Base-by-base conservation (phyloP, 495 filamentous ascomycete species). In the Penicillium pulvis region DNA sequence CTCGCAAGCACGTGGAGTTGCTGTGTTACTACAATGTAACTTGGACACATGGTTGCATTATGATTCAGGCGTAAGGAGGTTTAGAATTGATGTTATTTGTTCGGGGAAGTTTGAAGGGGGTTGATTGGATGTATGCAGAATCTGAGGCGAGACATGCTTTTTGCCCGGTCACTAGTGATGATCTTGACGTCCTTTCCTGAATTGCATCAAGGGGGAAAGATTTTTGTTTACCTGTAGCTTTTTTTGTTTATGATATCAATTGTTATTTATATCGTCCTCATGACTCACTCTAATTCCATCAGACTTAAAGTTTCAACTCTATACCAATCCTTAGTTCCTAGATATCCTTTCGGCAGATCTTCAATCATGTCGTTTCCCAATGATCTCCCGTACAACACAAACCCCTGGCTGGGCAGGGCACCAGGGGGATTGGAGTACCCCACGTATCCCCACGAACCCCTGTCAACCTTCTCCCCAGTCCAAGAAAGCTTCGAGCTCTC, bases 81-180 rank as follows among this genome's bases (percentile, higher is more conserved):
- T 47, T 28, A 24, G 24, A 4, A 47, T 26, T 16, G 23, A 47
- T 47, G 2, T 47, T 16, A 47, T 49, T 49, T 49, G 24, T 31
- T 49, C 44, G 10, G 11, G 10, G 20, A 10, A 26, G 5, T 4
- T 47, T 26, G 20, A 14, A 19, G 9, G 44, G 44, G 9, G 5
- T 11, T 47, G 26, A 49, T 49, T 49, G 46, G 46, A 9, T 19
- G 4, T 49, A 31, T 31, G 24, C 11, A 31, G 24, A 49, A 33
- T 49, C 46, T 49, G 26, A 24, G 46, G 46, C 46, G 46, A 49
- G 46, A 49, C 46, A 49, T 17, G 39, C 46, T 28, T 28, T 47
- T 49, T 49, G 46, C 46, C 46, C 46, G 33, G 26, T 31, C 23
- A 12, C 14, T 49, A 30, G 14, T 28, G 46, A 28, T 31, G 26